A percentile compares a stretch with the other conserved stretches of the same genome.
Conservation (phyloP, 371 early-diverging fungal species). For the Haplosporangium sp. region DNA sequence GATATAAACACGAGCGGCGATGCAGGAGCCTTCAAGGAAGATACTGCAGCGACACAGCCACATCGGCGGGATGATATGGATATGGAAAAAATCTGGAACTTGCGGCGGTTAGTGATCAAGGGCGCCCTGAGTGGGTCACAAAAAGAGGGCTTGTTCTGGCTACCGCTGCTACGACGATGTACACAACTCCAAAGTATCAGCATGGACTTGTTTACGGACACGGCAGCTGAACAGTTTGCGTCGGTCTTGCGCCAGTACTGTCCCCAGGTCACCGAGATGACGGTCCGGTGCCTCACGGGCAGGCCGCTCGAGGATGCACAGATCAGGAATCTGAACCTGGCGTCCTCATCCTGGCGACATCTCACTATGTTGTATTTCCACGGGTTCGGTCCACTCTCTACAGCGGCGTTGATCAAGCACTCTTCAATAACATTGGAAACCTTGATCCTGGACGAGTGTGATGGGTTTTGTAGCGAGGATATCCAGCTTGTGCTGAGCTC, state of each 20-base stretch:
- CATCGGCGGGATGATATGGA: neutral
- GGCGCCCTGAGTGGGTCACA: slow-evolving; percentile 26
- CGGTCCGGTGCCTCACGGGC: slow-evolving; percentile 18
- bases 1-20: neutral
- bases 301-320: slow-evolving; percentile 26
- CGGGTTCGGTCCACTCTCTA: slow-evolving; percentile 30
- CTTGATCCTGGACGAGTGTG: slow-evolving; percentile 28
- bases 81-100: slow-evolving; percentile 7
- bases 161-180: slow-evolving; percentile 24
- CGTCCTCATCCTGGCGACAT: slow-evolving; percentile 16
- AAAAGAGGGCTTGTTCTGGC: slow-evolving; percentile 20
- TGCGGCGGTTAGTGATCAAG: slow-evolving; percentile 14
- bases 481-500: slow-evolving; percentile 27
- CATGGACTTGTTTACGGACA: slow-evolving; percentile 18
- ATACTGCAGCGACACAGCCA: no score
- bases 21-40: no score
- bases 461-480: slow-evolving; percentile 30
- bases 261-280: slow-evolving; percentile 18
- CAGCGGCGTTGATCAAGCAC: slow-evolving; percentile 30
- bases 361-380: slow-evolving; percentile 30
- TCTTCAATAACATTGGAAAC: slow-evolving; percentile 17
- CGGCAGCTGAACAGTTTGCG: slow-evolving; percentile 11
- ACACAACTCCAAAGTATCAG: slow-evolving; percentile 5
- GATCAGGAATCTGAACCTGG: slow-evolving; percentile 18
- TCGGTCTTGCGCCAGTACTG: slow-evolving; percentile 13